Evolutionary conservation across 345 rosid genomes (phyloP).

Genomic region (Kandelia obovata): DNA sequence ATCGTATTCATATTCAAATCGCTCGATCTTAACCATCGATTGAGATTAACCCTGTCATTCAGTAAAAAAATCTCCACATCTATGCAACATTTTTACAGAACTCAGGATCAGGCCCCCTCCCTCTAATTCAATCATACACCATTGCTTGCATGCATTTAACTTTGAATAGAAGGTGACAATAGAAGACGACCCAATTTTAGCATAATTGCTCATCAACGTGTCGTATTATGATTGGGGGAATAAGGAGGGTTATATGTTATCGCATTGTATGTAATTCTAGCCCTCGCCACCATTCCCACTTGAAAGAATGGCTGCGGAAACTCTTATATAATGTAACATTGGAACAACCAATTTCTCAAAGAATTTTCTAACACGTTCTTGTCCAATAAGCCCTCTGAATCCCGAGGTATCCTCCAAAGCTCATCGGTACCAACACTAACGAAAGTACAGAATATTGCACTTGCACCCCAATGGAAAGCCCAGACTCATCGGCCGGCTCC

Average conservation of each 20-base stretch:
- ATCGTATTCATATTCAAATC: conserved; percentile 7
- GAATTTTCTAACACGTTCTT: conserved; percentile 13
- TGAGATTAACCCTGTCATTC: too few species aligned
- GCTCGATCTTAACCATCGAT: background rate
- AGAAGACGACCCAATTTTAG: background rate
- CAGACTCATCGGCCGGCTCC: conserved; percentile 26
- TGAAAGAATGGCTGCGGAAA: conserved; percentile 29
- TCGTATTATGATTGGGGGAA: background rate
- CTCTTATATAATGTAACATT: conserved; percentile 16
- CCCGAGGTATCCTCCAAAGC: background rate
- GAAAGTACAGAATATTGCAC: background rate
- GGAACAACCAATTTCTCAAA: conserved; percentile 14
- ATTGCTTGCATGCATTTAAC: conserved; percentile 20
- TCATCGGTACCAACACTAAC: background rate
- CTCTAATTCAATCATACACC: conserved; percentile 1
- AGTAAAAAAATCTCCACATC: too few species aligned
- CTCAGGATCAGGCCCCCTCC: background rate
- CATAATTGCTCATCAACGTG: conserved; percentile 9
- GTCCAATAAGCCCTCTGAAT: conserved; percentile 11
- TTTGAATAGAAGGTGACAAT: conserved; percentile 19
- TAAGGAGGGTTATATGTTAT: background rate
- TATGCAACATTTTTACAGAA: too few species aligned
- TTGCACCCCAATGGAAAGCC: conserved; percentile 23
- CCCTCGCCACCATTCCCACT: conserved; percentile 16
- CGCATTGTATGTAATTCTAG: background rate